Base-by-base conservation (phyloP, 2,329 filamentous ascomycete genomes). In the Setomelanomma holmii region DNA sequence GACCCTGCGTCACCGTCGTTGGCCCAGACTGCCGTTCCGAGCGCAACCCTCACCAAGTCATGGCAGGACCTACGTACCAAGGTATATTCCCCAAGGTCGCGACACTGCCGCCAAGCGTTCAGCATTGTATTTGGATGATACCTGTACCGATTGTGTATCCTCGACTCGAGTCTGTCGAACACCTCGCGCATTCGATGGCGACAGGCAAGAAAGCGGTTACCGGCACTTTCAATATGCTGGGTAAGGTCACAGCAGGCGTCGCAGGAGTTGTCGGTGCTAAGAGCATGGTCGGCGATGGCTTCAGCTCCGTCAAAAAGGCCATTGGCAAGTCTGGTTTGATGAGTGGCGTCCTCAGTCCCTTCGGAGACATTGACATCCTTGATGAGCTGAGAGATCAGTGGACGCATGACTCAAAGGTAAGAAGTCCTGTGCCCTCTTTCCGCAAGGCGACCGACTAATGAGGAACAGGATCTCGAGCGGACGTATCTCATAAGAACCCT, bases 201-300 rank as follows among this genome's bases (percentile, higher is more conserved):
- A 96, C 92, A 0, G 93, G 93, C 43, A 99, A 99, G 82, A 96
- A 96, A 76, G 93, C 92, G 0, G 91, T 97, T 45, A 99, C 96
- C 38, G 93, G 93, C 14, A 93, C 92, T 1, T 99, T 98, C 79
- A 99, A 99, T 72, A 86, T 98, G 63, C 82, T 98, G 5, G 95
- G 95, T 49, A 97, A 96, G 75, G 90, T 98, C 23, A 96, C 95
- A 0, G 95, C 91, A 74, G 96, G 91, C 1, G 91, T 98, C 4
- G 95, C 95, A 2, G 93, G 95, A 17, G 92, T 99, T 6, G 93
- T 99, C 1, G 95, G 95, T 40, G 93, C 93, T 20, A 97, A 96
- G 72, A 90, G 93, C 45, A 88, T 96, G 24, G 95, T 99, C 1
- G 89, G 90, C 19, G 91, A 92, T 41, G 95, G 95, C 0, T 99